Percentiles rank a stretch among this genome's conserved stretches.
These are phyloP conservation scores for Chlorella sp. DNA, from an alignment of 139 green algal species.

Conservation along the genomic window DNA sequence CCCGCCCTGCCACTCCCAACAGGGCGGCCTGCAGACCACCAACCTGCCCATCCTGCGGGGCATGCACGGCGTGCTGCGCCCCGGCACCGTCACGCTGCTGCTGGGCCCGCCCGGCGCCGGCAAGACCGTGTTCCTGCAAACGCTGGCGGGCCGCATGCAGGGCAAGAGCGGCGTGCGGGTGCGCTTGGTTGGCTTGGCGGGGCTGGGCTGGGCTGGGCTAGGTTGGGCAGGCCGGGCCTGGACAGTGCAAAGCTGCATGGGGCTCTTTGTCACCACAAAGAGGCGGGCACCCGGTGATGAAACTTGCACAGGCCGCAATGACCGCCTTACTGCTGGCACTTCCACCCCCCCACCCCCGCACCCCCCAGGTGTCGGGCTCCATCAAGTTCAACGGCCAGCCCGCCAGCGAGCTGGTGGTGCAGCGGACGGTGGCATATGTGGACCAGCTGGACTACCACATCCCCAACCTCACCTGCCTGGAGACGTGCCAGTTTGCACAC, in stretches of 20 bases:
- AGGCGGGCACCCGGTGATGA: too few species aligned
- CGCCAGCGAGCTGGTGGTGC: slow-evolving; percentile 62
- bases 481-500: slow-evolving; percentile 79
- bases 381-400: slow-evolving; percentile 75
- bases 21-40: slow-evolving; percentile 21
- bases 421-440: slow-evolving; percentile 63
- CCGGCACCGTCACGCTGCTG: slow-evolving; percentile 47
- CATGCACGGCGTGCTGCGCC: slow-evolving; percentile 32
- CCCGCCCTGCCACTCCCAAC: background rate
- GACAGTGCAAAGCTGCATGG: too few species aligned
- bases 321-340: background rate
- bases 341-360: background rate
- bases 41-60: slow-evolving; percentile 23
- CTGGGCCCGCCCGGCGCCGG: slow-evolving; percentile 71
- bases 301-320: too few species aligned
- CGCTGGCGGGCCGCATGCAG: slow-evolving; percentile 43
- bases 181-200: background rate
- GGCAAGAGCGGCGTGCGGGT: slow-evolving; percentile 60
- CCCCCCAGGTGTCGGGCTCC: slow-evolving; percentile 31
- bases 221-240: too few species aligned
- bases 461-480: slow-evolving; percentile 62
- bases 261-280: too few species aligned
- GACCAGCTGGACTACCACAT: slow-evolving; percentile 80
- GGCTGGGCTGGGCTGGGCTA: background rate
- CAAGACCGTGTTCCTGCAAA: slow-evolving; percentile 70